Conservation (phyloP, 169 alveolate species). For the Neospora caninum region DNA sequence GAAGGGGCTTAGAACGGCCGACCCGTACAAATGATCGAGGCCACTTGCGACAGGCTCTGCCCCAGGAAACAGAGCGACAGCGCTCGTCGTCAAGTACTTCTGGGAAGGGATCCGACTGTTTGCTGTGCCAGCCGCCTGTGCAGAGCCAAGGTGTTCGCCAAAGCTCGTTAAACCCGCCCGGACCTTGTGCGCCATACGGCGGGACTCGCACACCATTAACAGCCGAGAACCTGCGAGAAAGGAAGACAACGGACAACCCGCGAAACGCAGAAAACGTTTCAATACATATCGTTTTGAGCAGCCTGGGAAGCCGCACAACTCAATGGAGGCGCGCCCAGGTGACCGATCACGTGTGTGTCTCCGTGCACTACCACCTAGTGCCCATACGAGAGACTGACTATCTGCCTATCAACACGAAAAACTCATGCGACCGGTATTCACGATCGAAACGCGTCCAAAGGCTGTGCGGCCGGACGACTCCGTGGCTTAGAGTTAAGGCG, state of each 20-base stretch:
- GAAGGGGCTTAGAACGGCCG: background rate
- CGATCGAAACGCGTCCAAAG: too few species aligned
- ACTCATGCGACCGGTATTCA: too few species aligned
- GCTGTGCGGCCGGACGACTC: too few species aligned
- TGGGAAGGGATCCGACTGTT: background rate
- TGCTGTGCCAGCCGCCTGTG: background rate
- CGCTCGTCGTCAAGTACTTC: background rate
- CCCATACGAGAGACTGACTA: too few species aligned
- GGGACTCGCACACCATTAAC: constrained; percentile 7
- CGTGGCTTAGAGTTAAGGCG: background rate
- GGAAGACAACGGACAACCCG: background rate
- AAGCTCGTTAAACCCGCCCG: constrained; percentile 3
- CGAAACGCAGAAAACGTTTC: too few species aligned
- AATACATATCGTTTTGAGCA: too few species aligned
- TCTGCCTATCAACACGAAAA: too few species aligned
- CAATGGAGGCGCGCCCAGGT: too few species aligned
- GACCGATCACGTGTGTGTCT: too few species aligned
- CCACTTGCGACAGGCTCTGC: background rate
- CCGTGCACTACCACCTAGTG: too few species aligned
- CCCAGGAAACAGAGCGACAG: background rate
- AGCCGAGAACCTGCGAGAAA: background rate
- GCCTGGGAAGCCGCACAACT: too few species aligned
- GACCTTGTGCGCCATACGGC: background rate
- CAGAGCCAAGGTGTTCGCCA: background rate
- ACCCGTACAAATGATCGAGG: background rate